Base-by-base conservation (phyloP, 257 asterid genomes). In the Eustoma russellianum region DNA sequence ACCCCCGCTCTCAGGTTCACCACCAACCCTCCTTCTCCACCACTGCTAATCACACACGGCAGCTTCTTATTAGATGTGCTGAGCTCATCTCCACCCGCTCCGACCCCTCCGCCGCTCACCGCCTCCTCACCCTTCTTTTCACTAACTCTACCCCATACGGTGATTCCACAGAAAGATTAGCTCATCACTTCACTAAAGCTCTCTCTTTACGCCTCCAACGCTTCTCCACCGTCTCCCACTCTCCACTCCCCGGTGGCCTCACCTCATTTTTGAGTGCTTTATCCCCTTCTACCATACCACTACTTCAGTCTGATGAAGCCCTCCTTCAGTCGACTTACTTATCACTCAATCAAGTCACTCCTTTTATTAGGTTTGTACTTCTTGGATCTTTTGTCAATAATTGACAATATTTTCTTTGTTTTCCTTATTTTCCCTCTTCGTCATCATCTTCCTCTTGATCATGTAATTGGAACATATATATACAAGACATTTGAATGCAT, bases 271-370 rank as follows among this genome's bases (percentile, higher is more conserved):
- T 38, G 34, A 55, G 28, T 13, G 33, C 41, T 48, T 55, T 48
- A 28, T 48, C 48, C 17, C 13, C 34, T 38, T 35, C 67, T 17
- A 18, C 62, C 52, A 24, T 4, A 24, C 49, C 15, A 7, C 8
- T 18, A 6, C 46, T 38, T 5, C 67, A 55, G 33, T 49, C 69
- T 41, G 61, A 71, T 49, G 81, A 73, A 11, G 70, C 79, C 9
- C 68, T 84, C 15, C 15, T 83, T 17, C 99, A 83, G 35, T 83
- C 97, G 1, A 74, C 99, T 0, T 92, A 88, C 63, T 50, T 92
- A 3, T 77, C 95, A 0, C 79, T 92, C 18, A 92, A 92, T 59
- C 95, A 88, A 59, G 69, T 92, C 0, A 85, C 99, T 0, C 99
- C 99, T 0, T 92, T 70, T 59, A 67, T 88, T 35, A 77, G 98